phyloP scores from a whole-genome alignment of 306 rosid genomes.

The Quercus alba region DNA sequence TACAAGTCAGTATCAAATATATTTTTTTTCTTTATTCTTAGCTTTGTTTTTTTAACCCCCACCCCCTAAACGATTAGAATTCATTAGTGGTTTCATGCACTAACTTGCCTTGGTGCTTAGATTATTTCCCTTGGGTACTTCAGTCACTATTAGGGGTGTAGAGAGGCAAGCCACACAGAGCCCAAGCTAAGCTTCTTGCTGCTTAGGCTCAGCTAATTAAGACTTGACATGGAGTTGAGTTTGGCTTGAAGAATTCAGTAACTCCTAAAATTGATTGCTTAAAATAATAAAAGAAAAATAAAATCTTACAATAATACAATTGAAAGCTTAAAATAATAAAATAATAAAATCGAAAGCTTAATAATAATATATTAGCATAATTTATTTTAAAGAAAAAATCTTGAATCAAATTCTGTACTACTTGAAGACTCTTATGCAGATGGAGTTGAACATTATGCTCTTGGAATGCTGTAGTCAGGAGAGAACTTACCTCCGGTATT shows the following conservation, averaged over 20 bases:
- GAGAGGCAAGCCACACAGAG: neutral
- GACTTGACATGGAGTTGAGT: neutral
- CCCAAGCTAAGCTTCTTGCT: neutral
- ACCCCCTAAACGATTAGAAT: neutral
- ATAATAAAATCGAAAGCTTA: too few relatives aligned
- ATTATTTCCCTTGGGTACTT: too few relatives aligned
- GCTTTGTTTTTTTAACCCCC: neutral
- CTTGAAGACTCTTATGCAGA: slow-evolving; percentile 37
- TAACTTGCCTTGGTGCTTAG: neutral
- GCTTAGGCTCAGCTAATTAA: neutral
- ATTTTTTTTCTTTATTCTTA: neutral
- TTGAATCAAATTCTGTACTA: neutral
- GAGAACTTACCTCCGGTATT: slow-evolving; percentile 76
- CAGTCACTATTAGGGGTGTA: neutral
- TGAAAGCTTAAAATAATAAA: too few relatives aligned
- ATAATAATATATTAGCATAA: too few relatives aligned
- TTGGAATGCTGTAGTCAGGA: slow-evolving; percentile 94
- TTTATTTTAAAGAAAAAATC: neutral
- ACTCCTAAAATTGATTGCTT: too few relatives aligned
- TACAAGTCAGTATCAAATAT: neutral
- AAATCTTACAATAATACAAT: too few relatives aligned
- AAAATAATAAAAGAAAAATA: too few relatives aligned
- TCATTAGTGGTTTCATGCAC: neutral
- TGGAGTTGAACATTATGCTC: slow-evolving; percentile 78
- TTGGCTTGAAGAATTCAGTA: neutral